Evolutionary conservation across 2,329 filamentous ascomycete genomes (phyloP), one percentile per base, ranked within the genome.

Genomic region (Trichoderma sp.): DNA sequence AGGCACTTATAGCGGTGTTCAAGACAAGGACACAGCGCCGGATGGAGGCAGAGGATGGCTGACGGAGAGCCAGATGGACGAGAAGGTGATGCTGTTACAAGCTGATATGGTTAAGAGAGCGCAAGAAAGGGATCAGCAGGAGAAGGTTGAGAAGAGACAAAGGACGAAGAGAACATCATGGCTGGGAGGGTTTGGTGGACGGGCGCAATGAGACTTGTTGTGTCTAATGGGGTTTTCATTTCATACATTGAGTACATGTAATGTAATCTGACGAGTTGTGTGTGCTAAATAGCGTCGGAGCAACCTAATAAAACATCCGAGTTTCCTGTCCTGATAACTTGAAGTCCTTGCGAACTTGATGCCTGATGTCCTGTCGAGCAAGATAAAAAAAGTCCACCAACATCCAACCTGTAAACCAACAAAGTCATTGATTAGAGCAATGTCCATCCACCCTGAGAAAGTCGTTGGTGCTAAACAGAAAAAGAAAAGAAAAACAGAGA

Each of bases 11-110:
- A 77, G 78, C 1, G 83, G 83, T 2, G 79, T 79, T 5, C 81
- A 82, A 29, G 86, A 88, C 65, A 77, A 77, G 12, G 85, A 87
- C 60, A 86, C 85, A 4, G 82, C 81, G 0, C 80, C 82, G 8
- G 85, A 88, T 75, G 87, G 85, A 0, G 86, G 86, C 0, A 81
- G 82, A 31, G 84, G 83, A 1, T 81, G 82, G 21, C 75, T 86
- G 75, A 84, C 79, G 18, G 81, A 84, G 63, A 80, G 81, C 2
- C 80, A 87, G 73, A 84, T 83, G 79, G 82, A 83, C 59, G 80
- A 79, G 75, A 83, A 81, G 75, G 80, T 80, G 4, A 83, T 82
- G 82, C 72, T 78, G 35, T 78, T 83, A 75, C 81, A 83, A 67
- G 81, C 80, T 18, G 77, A 80, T 64, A 83, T 83, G 80, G 81